Conservation (phyloP, 2,329 filamentous ascomycete species). For the Fusarium papillatum region DNA sequence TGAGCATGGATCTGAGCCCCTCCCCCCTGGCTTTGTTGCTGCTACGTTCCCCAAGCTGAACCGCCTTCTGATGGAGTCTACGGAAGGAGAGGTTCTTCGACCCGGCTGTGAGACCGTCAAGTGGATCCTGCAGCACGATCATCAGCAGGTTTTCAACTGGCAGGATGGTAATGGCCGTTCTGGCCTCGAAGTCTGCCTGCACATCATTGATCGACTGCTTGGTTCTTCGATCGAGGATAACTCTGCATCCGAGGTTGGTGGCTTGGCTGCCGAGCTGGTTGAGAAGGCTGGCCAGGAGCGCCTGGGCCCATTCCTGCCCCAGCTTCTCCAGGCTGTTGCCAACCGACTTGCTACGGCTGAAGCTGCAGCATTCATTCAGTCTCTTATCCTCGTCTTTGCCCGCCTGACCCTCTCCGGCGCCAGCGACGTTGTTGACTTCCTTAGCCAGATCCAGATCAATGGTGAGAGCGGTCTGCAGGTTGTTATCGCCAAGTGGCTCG, state of each 20-base stretch:
- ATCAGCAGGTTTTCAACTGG: conserved; percentile 91
- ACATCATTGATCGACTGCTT: conserved; percentile 93
- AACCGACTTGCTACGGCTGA: conserved; percentile 85
- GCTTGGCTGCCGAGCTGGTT: conserved; percentile 92
- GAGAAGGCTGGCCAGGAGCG: conserved; percentile 95
- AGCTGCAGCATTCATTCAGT: conserved; percentile 93
- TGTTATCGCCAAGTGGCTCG: conserved; percentile 94
- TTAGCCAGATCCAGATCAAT: conserved; percentile 85
- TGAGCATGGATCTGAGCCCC: conserved; percentile 85
- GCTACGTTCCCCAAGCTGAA: conserved; percentile 90
- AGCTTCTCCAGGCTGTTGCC: conserved; percentile 91
- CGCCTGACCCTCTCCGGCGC: conserved; percentile 88
- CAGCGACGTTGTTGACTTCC: conserved; percentile 91
- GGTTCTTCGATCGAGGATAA: conserved; percentile 90
- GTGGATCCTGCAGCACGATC: conserved; percentile 90
- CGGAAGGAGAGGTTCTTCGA: conserved; percentile 90
- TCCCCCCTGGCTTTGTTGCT: conserved; percentile 88
- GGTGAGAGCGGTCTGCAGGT: conserved; percentile 88
- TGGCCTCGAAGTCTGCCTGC: conserved; percentile 89
- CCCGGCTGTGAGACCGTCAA: conserved; percentile 89
- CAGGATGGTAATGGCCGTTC: conserved; percentile 83
- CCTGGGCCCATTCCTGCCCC: conserved; percentile 89
- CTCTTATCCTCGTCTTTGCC: conserved; percentile 94
- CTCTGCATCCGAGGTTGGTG: conserved; percentile 95
- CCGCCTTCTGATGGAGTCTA: conserved; percentile 83